Conservation (phyloP, 2,329 filamentous ascomycete genomes). For the Scleromitrula shiraiana region DNA sequence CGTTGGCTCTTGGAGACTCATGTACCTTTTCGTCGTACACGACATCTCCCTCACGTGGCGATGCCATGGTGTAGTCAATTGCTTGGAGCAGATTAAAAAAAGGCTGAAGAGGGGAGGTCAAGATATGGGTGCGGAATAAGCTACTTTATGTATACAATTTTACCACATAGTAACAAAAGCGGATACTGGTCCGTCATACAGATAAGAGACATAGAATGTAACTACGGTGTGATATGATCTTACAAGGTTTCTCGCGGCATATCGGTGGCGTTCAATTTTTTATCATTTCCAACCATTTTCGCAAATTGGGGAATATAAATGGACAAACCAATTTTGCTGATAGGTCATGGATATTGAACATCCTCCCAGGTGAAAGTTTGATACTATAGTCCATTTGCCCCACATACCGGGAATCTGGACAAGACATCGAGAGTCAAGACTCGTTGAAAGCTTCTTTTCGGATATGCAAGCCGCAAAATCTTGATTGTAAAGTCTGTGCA, state of each 20-base stretch:
- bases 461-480: not conserved
- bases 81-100: not conserved
- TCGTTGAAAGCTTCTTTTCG: too few relatives aligned
- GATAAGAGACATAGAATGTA: not conserved
- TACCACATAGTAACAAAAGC: not conserved
- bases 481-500: not conserved
- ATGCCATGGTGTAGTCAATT: not conserved
- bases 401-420: not conserved
- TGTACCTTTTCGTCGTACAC: conserved; percentile 5
- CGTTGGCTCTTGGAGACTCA: not conserved
- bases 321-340: not conserved
- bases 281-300: not conserved
- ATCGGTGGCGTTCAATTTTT: not conserved
- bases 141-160: not conserved
- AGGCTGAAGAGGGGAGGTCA: not conserved
- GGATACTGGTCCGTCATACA: not conserved
- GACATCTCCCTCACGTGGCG: not conserved
- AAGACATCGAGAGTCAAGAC: not conserved
- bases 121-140: not conserved
- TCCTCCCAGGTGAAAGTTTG: not conserved
- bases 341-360: not conserved
- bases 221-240: not conserved
- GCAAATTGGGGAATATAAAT: not conserved
- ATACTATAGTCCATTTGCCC: not conserved
- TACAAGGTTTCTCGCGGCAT: not conserved